Base-by-base conservation (phyloP, 805 yeast genomes). In the Kuraishia cidri region DNA sequence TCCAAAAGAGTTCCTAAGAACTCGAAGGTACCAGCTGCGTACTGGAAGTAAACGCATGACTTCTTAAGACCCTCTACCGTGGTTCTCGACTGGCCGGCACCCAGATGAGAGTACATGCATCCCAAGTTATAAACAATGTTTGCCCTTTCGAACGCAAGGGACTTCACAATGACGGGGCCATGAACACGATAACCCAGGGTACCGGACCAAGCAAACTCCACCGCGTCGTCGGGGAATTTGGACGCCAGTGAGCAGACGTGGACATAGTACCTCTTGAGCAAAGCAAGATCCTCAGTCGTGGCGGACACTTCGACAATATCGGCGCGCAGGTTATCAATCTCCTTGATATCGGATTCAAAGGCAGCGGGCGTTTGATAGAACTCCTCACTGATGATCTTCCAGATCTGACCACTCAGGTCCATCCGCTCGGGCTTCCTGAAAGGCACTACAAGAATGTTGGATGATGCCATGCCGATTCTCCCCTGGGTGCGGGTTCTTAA, bases 51-150 rank as follows among this genome's bases (percentile, higher is more conserved):
- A 4, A 66, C 54, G 38, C 85, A 82, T 0, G 86, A 65, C 35
- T 60, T 61, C 45, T 79, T 82, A 32, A 79, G 46, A 0, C 81
- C 80, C 1, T 72, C 76, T 4, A 62, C 68, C 3, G 66, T 55
- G 26, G 58, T 54, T 24, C 66, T 47, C 19, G 71, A 63, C 37
- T 67, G 66, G 3, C 48, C 44, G 9, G 60, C 46, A 0, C 79
- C 94, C 32, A 75, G 41, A 23, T 65, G 68, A 0, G 88, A 72
- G 47, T 72, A 75, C 5, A 72, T 37, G 0, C 85, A 68, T 0
- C 77, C 95, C 25, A 83, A 51, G 51, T 85, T 87, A 56, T 71
- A 87, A 5, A 78, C 45, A 0, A 83, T 49, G 46, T 82, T 81
- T 27, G 69, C 47, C 40, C 62, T 63, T 49, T 88, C 97, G 45